These are phyloP conservation scores for Pholiota conissans DNA, from an alignment of 768 basidiomycete species.

Conservation along the genomic window DNA sequence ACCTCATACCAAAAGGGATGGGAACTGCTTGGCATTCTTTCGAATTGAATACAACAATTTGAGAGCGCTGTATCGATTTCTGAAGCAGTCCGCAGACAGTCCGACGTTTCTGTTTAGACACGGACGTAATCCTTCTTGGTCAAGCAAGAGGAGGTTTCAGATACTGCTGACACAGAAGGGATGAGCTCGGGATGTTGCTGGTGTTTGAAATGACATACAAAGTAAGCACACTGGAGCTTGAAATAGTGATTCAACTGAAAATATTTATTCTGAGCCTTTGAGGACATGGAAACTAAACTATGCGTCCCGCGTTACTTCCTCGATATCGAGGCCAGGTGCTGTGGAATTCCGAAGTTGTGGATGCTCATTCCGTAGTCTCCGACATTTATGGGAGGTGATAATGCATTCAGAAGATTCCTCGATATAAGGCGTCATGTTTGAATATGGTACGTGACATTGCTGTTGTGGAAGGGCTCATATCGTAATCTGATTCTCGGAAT, in stretches of 20 bases:
- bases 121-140: not conserved
- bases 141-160: not conserved
- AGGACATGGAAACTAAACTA: no score
- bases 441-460: no score
- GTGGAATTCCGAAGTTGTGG: not conserved
- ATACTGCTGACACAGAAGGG: not conserved
- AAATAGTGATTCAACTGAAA: no score
- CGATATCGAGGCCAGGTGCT: no score
- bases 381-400: not conserved
- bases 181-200: not conserved
- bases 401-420: no score
- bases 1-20: not conserved
- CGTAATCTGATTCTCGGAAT: no score
- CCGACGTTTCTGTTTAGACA: conserved; percentile 15
- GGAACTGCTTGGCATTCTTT: not conserved
- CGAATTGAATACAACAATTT: not conserved
- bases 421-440: no score
- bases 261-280: no score
- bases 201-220: not conserved
- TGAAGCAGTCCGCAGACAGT: conserved; percentile 14
- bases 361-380: not conserved
- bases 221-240: no score
- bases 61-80: not conserved
- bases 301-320: no score
- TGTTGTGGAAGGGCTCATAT: no score